Evolutionary conservation across 2,329 filamentous ascomycete genomes (phyloP), one percentile per base, ranked within the genome.

Genomic region (Macrophomina phaseolina): DNA sequence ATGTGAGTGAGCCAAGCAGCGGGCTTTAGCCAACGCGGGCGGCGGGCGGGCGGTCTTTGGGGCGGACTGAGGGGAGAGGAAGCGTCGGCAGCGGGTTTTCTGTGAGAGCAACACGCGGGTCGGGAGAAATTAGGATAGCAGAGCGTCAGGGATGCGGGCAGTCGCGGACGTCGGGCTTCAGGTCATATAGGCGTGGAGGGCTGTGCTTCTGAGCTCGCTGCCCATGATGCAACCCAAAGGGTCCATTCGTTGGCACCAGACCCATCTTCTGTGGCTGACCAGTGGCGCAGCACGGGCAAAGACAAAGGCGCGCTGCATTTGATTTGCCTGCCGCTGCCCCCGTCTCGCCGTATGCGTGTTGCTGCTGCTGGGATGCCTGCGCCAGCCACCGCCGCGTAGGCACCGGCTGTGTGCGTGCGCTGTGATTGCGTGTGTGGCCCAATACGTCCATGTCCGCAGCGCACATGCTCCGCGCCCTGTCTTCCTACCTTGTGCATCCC

Each of bases 221-320:
- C 58, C 58, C 58, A 62, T 62, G 58, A 62, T 62, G 58, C 58
- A 62, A 62, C 58, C 58, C 56, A 61, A 61, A 62, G 58, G 58
- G 58, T 62, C 58, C 58, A 46, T 46, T 46, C 40, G 28, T 32
- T 60, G 40, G 55, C 55, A 60, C 28, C 55, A 18, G 53, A 23
- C 18, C 36, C 46, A 18, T 28, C n/a, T n/a, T 14, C 52, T 49
- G 58, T 49, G 42, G 58, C 58, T 62, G 58, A 51, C n/a, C 48
- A 7, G 61, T 64, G 61, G 48, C 61, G 34, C 46, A 52, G 61
- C 61, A 23, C 60, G 14, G 46, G 34, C 28, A 34, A 65, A 49
- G 49, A 53, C 51, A 55, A 55, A 28, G 38, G 32, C 52, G 49
- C 34, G 40, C 48, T 34, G 62, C 34, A 18, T 36, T 16, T 34